phyloP scores from a whole-genome alignment of 129 eudicot species.

The Flaveria brownii region DNA sequence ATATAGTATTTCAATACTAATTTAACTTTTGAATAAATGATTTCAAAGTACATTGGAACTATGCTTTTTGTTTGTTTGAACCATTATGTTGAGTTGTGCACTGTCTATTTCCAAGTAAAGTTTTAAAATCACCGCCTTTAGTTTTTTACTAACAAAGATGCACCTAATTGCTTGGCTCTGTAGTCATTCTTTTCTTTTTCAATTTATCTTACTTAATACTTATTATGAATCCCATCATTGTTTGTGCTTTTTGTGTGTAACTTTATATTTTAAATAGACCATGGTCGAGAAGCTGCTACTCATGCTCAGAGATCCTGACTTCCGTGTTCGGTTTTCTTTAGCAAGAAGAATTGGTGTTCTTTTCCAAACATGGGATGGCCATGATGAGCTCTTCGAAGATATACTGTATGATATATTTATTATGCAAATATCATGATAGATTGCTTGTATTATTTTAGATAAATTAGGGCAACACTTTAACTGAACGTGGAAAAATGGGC shows the following conservation, averaged over 20 bases:
- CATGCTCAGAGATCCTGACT: constrained; percentile 90
- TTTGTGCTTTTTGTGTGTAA: constrained; percentile 11
- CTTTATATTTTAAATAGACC: constrained; percentile 39
- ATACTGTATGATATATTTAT: constrained; percentile 50
- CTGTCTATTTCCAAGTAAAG: background rate
- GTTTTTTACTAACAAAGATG: background rate
- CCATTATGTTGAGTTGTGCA: background rate
- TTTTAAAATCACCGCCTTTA: background rate
- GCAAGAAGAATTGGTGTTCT: constrained; percentile 81
- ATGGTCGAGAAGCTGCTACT: constrained; percentile 85
- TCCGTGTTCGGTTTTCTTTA: constrained; percentile 72
- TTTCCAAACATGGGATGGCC: constrained; percentile 98
- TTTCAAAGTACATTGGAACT: background rate
- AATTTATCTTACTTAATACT: constrained; percentile 5
- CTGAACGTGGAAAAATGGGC: background rate
- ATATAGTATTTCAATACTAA: background rate
- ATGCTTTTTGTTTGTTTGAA: background rate
- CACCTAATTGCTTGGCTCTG: constrained; percentile 3
- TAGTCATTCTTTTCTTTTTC: background rate
- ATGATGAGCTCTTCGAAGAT: constrained; percentile 86
- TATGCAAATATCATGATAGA: constrained; percentile 12
- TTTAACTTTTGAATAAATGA: background rate
- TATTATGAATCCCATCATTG: constrained; percentile 10
- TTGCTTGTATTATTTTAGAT: background rate
- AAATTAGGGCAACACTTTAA: constrained; percentile 14